Base-by-base conservation (phyloP, 768 basidiomycete genomes). In the Pleurotus ostreatus region DNA sequence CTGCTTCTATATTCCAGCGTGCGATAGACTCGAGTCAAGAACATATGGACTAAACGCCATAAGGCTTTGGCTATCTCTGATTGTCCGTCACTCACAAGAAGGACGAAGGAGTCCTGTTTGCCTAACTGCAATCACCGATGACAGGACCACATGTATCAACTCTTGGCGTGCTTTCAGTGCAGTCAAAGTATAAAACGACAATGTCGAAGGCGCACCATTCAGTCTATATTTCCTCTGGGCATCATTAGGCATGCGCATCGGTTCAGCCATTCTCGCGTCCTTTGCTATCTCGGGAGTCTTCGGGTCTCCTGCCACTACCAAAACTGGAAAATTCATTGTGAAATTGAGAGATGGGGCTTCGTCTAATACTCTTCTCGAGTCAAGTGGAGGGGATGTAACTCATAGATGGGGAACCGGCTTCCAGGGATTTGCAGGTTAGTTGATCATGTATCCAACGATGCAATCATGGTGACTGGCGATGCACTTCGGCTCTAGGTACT, bases 351-450 rank as follows among this genome's bases (percentile, higher is more conserved):
- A 63, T 7, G 70, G 68, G 7, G 63, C 60, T 13, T 56, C 63
- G 12, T 63, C 60, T 46, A 26, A 48, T n/a, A 55, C 49, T 43
- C 55, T 68, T 48, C 20, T 66, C 20, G 49, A 55, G 4, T 25
- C 49, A 55, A 20, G 55, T 58, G 22, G 48, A 34, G 13, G 22
- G 13, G 43, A 59, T 12, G 49, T 60, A 2, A 55, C 58, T 15
- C 55, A 64, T 39, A 63, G 70, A 8, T 71, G 67, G 66, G 61
- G 63, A 2, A 39, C 65, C 46, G 48, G 30, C 18, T 58, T 72
- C 46, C 69, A 71, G 40, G 70, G 70, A 11, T 68, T 74, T 34
- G 67, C 68, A n/a, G 68, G 70, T 68, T 38, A 5, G 61, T 54
- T 30, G 16, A 7, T 15, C 30, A 30, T 23, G 12, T 20, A 9